Conservation (phyloP, 352 stramenopile species). For the Globisporangium emineosum region DNA sequence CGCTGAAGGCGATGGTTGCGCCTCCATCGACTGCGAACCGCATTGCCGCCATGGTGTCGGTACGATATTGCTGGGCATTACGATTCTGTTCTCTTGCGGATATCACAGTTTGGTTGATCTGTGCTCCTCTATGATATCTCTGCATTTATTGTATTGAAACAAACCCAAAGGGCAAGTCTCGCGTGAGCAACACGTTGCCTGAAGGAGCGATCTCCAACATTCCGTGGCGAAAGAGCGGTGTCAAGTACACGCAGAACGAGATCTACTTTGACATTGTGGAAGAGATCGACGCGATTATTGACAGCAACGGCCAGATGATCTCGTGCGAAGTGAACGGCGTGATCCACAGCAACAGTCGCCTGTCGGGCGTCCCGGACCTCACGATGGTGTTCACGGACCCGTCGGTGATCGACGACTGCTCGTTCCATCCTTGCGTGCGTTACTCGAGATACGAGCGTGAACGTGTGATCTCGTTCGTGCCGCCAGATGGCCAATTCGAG, state of each 20-base stretch:
- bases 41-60: conserved; percentile 85
- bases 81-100: neutral
- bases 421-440: conserved; percentile 97
- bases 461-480: conserved; percentile 96
- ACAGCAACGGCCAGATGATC: conserved; percentile 88
- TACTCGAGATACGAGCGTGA: conserved; percentile 96
- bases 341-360: conserved; percentile 94
- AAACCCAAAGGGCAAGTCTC: conserved; percentile 69
- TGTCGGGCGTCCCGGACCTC: conserved; percentile 97
- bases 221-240: conserved; percentile 95
- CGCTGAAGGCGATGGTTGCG: conserved; percentile 96
- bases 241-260: conserved; percentile 97
- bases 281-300: conserved; percentile 97
- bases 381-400: conserved; percentile 96
- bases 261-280: conserved; percentile 99
- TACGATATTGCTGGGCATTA: conserved; percentile 13
- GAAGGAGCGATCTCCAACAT: conserved; percentile 95
- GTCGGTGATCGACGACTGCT: conserved; percentile 96
- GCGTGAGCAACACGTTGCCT: conserved; percentile 89
- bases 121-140: too few relatives aligned
- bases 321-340: conserved; percentile 94
- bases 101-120: too few relatives aligned
- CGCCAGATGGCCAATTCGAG: conserved; percentile 97
- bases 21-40: conserved; percentile 92
- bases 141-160: neutral